Percentiles rank a stretch among this genome's conserved stretches.
These are phyloP conservation scores for Avena eriantha DNA, from an alignment of 176 grass and related monocot species.

Conservation along the genomic window DNA sequence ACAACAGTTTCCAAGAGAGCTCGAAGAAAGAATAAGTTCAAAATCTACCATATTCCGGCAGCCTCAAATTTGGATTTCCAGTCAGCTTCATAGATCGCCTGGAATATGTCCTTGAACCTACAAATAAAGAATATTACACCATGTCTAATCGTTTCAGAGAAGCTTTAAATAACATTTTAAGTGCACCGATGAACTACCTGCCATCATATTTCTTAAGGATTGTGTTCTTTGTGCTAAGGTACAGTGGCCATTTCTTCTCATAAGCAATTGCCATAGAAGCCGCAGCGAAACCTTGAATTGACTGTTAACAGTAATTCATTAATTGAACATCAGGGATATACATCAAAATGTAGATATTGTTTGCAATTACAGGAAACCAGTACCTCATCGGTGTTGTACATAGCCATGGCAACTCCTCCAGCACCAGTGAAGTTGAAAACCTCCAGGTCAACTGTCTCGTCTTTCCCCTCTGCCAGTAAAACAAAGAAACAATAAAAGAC, in stretches of 20 bases:
- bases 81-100: conserved; percentile 93
- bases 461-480: conserved; percentile 74
- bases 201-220: conserved; percentile 99
- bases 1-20: conserved; percentile 21
- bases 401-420: conserved; percentile 92
- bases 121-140: conserved; percentile 40
- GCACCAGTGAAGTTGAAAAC: conserved; percentile 96
- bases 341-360: neutral
- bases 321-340: conserved; percentile 10
- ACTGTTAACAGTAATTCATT: conserved; percentile 56
- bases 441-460: conserved; percentile 77
- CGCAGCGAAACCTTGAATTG: conserved; percentile 82
- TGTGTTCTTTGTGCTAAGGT: conserved; percentile 99
- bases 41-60: conserved; percentile 83
- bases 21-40: neutral
- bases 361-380: conserved; percentile 32
- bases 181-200: conserved; percentile 54
- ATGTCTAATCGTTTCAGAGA: neutral
- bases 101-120: conserved; percentile 99
- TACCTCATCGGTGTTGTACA: conserved; percentile 99
- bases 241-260: conserved; percentile 95
- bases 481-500: conserved; percentile 27
- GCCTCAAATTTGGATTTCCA: conserved; percentile 93
- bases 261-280: conserved; percentile 94
- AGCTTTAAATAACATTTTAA: conserved; percentile 17